Conservation (phyloP, 352 stramenopile genomes). For the Phytophthora podocarpi region DNA sequence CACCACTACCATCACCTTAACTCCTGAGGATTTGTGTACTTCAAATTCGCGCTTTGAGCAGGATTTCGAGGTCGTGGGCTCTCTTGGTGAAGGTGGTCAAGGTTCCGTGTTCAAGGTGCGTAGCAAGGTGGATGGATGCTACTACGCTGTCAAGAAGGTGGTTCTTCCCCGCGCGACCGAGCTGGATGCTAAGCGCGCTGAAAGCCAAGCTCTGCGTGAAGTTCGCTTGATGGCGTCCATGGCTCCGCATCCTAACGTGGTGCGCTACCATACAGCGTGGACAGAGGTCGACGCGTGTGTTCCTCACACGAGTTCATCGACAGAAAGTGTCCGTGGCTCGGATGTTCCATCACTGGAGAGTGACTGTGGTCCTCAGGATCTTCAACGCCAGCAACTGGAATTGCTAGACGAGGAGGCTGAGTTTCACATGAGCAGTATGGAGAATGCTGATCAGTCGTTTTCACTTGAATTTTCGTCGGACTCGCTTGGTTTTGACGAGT, state of each 20-base stretch:
- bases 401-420: conserved; percentile 39
- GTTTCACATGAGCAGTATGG: conserved; percentile 19
- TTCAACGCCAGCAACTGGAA: conserved; percentile 37
- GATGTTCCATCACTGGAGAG: conserved; percentile 36
- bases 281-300: conserved; percentile 56
- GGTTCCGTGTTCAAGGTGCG: conserved; percentile 78
- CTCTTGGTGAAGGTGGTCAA: conserved; percentile 74
- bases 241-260: conserved; percentile 70
- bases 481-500: conserved; percentile 61
- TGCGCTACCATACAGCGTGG: conserved; percentile 84
- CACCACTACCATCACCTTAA: neutral
- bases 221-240: conserved; percentile 80
- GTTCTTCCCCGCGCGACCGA: conserved; percentile 48
- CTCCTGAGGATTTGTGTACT: neutral
- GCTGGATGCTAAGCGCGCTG: conserved; percentile 43
- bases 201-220: conserved; percentile 71
- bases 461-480: conserved; percentile 54
- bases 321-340: conserved; percentile 44
- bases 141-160: conserved; percentile 85
- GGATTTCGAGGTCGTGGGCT: conserved; percentile 73
- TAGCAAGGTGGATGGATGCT: conserved; percentile 71
- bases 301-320: conserved; percentile 34
- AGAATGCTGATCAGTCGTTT: conserved; percentile 52
- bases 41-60: conserved; percentile 63
- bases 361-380: conserved; percentile 15